Base-by-base conservation (phyloP, 495 filamentous ascomycete genomes). In the Evernia prunastri region DNA sequence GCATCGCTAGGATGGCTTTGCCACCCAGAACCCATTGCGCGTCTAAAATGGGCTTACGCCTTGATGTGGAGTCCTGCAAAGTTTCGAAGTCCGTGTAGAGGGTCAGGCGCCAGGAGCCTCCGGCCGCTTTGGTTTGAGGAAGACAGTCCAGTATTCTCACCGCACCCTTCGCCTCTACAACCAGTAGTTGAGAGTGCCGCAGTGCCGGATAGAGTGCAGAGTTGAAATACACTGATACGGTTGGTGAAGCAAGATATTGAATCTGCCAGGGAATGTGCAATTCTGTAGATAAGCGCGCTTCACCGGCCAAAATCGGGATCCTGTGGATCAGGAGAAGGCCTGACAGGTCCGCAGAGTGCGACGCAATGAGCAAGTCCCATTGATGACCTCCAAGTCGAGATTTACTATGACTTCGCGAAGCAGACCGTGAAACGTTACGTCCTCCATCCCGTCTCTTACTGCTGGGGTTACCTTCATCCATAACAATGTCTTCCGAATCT, bases 11-110 rank as follows among this genome's bases (percentile, higher is more conserved):
- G 43, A 96, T 80, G 17, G 87, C 88, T 49, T 82, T 85, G 43
- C 92, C 92, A 51, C 86, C 84, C n/a, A 87, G 78, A 11, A 91
- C 84, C 93, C 93, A 97, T 61, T 88, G 79, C 0, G 90, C 88
- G 63, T 87, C 87, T n/a, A 95, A 77, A 39, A 96, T 83, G 2
- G 82, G 83, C 71, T 96, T 97, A 40, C 92, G 8, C 70, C 75
- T 56, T 15, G 75, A 68, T 4, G 79, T 73, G 33, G 76, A 80
- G 17, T 64, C 70, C 33, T 73, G 53, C 27, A 69, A 72, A 58
- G 67, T 72, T 64, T 81, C 77, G 70, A 90, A 91, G 0, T 86
- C 84, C 10, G 85, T 80, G 66, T 89, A 88, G 56, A 92, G 78
- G 27, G 87, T 86, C 43, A 90, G 75, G 4, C 89, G 78, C 87